These are phyloP conservation scores for Epichloe gansuensis DNA, from an alignment of 2,329 filamentous ascomycete genomes.

Conservation along the genomic window DNA sequence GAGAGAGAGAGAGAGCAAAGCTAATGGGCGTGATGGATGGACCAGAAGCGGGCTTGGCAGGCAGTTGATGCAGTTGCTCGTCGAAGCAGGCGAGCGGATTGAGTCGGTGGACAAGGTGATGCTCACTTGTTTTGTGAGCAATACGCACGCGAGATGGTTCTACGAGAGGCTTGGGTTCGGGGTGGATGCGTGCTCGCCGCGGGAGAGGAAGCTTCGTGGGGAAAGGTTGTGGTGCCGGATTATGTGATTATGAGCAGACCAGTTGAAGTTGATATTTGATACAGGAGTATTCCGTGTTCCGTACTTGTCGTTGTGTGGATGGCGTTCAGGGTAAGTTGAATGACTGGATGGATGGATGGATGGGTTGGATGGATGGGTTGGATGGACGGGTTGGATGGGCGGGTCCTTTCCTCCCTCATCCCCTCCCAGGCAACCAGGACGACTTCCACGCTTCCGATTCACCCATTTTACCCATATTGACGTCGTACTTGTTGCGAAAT, in stretches of 20 bases:
- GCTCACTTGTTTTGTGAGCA: constrained; percentile 60
- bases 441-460: too few species aligned
- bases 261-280: too few species aligned
- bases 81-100: constrained; percentile 39
- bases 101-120: constrained; percentile 52
- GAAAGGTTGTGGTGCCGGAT: constrained; percentile 40
- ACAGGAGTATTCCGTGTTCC: too few species aligned
- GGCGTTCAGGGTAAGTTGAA: too few species aligned
- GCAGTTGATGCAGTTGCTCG: constrained; percentile 45
- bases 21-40: neutral
- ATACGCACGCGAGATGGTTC: constrained; percentile 43
- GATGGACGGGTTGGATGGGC: too few species aligned
- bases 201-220: constrained; percentile 40
- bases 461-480: too few species aligned
- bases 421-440: too few species aligned
- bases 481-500: too few species aligned
- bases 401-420: too few species aligned
- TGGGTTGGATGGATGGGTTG: too few species aligned
- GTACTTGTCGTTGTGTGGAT: too few species aligned
- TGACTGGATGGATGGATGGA: too few species aligned
- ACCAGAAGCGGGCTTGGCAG: constrained; percentile 49
- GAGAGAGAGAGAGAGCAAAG: neutral
- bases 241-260: constrained; percentile 48
- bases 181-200: constrained; percentile 43
- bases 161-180: constrained; percentile 49